Conservation (phyloP, 169 alveolate species). For the Cystoisospora suis region DNA sequence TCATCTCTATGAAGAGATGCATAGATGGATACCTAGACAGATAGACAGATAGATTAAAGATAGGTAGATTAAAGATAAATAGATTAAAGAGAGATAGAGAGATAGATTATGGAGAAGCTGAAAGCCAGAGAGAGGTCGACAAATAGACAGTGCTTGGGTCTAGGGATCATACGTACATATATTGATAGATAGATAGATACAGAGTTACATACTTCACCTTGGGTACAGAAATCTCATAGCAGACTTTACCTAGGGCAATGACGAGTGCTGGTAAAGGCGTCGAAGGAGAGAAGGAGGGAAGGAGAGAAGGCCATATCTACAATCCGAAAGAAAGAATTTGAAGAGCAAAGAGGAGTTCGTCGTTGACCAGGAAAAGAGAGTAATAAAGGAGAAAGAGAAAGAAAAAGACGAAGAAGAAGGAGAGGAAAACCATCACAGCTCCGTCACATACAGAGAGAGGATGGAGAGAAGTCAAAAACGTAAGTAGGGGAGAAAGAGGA, state of each 20-base stretch:
- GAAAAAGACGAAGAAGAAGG: not conserved
- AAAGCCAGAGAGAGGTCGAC: not conserved
- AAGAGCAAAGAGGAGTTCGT: not conserved
- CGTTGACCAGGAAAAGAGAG: not conserved
- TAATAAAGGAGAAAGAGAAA: not conserved
- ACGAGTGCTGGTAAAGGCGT: constrained; percentile 20
- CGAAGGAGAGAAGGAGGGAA: constrained; percentile 17
- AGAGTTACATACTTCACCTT: not conserved
- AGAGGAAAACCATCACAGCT: not conserved
- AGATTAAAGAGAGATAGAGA: not conserved
- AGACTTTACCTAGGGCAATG: constrained; percentile 27
- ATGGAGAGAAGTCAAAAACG: too few relatives aligned
- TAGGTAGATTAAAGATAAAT: not conserved
- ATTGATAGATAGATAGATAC: not conserved
- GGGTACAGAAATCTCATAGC: not conserved
- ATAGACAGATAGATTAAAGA: not conserved
- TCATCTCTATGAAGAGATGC: not conserved
- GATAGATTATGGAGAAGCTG: not conserved
- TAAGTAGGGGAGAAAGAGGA: too few relatives aligned
- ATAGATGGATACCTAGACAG: not conserved
- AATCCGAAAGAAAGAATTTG: not conserved
- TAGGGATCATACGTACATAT: not conserved
- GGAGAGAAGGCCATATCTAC: constrained; percentile 47
- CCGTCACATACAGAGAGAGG: not conserved
- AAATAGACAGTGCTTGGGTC: not conserved